phyloP scores from a whole-genome alignment of 2,329 filamentous ascomycete genomes.

The Aspergillus fijiensis region DNA sequence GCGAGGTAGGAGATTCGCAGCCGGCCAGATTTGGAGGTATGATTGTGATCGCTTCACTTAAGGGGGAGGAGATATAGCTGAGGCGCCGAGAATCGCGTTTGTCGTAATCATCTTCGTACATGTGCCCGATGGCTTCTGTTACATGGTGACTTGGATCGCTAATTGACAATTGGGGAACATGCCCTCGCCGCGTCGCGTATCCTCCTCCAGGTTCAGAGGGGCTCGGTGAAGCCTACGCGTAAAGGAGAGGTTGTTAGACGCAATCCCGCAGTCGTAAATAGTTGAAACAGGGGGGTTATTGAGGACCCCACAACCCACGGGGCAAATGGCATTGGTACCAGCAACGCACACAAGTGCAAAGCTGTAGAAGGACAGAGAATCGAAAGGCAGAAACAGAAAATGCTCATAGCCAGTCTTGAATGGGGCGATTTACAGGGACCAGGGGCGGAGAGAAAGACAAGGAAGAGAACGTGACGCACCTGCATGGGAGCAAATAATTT shows the following conservation, averaged over 20 bases:
- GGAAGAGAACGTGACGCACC: conserved; percentile 35
- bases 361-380: not conserved
- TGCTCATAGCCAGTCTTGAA: not conserved
- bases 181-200: conserved; percentile 56
- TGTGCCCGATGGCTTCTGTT: conserved; percentile 86
- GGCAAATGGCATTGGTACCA: not conserved
- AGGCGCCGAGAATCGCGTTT: conserved; percentile 64
- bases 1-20: conserved; percentile 28
- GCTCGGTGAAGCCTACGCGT: conserved; percentile 41
- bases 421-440: conserved; percentile 4
- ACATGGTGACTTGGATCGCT: conserved; percentile 92
- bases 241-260: conserved; percentile 12
- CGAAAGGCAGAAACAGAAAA: not conserved
- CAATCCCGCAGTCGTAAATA: not conserved
- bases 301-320: not conserved
- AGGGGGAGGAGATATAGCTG: conserved; percentile 65
- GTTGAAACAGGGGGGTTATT: not conserved
- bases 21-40: conserved; percentile 32
- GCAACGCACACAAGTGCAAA: not conserved
- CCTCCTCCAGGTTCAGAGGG: conserved; percentile 43
- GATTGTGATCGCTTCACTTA: conserved; percentile 46
- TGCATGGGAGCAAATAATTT: conserved; percentile 39
- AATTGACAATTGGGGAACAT: conserved; percentile 65
- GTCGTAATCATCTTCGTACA: conserved; percentile 76
- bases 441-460: conserved; percentile 7